Conservation (phyloP, 139 green algal species). For the Volvox africanus region DNA sequence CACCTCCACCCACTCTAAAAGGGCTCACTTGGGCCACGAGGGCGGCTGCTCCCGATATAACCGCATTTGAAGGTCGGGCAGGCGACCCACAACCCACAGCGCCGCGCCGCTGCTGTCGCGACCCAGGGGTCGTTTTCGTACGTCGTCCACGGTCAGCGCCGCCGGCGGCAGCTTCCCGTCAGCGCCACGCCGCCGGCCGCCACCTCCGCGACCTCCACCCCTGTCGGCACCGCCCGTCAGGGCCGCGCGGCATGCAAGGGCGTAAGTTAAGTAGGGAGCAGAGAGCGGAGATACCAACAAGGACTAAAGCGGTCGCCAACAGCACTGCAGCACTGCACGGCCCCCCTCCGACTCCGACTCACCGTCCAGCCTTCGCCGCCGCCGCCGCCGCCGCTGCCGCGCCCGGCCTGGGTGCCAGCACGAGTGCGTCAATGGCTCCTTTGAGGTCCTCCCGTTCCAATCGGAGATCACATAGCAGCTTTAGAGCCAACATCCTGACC, state of each 20-base stretch:
- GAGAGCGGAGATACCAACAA: too few relatives aligned
- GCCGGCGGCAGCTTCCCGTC: background rate
- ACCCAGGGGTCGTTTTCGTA: constrained; percentile 12
- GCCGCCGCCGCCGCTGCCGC: background rate
- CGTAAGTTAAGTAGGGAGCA: too few relatives aligned
- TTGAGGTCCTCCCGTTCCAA: constrained; percentile 45
- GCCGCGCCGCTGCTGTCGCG: background rate
- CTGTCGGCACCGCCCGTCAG: background rate
- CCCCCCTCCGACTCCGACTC: background rate
- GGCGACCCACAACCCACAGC: constrained; percentile 39
- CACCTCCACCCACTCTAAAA: too few relatives aligned
- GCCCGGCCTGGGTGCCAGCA: background rate
- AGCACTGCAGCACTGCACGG: too few relatives aligned
- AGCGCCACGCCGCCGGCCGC: background rate
- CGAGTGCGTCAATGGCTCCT: background rate
- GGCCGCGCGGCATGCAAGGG: too few relatives aligned
- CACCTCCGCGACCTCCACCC: background rate
- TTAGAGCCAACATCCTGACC: constrained; percentile 35
- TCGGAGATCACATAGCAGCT: constrained; percentile 46
- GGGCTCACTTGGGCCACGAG: constrained; percentile 33
- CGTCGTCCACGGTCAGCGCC: background rate
- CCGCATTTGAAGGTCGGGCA: constrained; percentile 19
- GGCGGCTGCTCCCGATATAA: constrained; percentile 38
- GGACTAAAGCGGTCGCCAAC: too few relatives aligned
- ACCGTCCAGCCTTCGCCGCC: constrained; percentile 1